Percentiles rank a stretch among this genome's conserved stretches.
These are phyloP conservation scores for Pyrenophora seminiperda DNA, from an alignment of 2,329 filamentous ascomycete species.

Conservation along the genomic window DNA sequence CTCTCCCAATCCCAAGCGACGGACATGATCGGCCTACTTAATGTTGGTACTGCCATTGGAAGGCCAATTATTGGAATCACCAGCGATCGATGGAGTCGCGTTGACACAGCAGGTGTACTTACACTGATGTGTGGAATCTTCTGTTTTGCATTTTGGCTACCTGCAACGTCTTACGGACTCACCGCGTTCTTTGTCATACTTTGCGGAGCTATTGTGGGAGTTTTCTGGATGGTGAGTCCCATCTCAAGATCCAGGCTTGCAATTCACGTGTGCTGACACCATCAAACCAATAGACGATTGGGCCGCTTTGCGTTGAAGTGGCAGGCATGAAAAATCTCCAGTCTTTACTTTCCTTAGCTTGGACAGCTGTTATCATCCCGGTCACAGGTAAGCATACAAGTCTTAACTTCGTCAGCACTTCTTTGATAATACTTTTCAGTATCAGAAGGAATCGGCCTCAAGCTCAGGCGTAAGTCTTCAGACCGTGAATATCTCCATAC, in stretches of 20 bases:
- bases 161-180: conserved; percentile 50
- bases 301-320: conserved; percentile 50
- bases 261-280: not conserved
- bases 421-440: not conserved
- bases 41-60: conserved; percentile 56
- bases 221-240: conserved; percentile 5
- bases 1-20: conserved; percentile 49
- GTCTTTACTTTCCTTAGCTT: conserved; percentile 49
- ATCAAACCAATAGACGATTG: conserved; percentile 38
- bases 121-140: conserved; percentile 49
- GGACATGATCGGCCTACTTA: conserved; percentile 52
- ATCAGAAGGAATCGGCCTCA: conserved; percentile 51
- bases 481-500: conserved; percentile 43
- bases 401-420: not conserved
- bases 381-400: conserved; percentile 37
- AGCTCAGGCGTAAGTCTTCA: conserved; percentile 41
- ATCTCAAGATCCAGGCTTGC: not conserved
- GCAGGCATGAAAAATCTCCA: conserved; percentile 50
- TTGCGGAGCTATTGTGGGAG: conserved; percentile 41
- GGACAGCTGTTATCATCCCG: conserved; percentile 47
- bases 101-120: conserved; percentile 49
- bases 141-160: conserved; percentile 55
- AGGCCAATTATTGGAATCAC: conserved; percentile 54
- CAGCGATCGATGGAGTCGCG: conserved; percentile 53
- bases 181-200: conserved; percentile 53